These are phyloP conservation scores for Mycena latifolia DNA, from an alignment of 768 basidiomycete genomes.

Conservation along the genomic window DNA sequence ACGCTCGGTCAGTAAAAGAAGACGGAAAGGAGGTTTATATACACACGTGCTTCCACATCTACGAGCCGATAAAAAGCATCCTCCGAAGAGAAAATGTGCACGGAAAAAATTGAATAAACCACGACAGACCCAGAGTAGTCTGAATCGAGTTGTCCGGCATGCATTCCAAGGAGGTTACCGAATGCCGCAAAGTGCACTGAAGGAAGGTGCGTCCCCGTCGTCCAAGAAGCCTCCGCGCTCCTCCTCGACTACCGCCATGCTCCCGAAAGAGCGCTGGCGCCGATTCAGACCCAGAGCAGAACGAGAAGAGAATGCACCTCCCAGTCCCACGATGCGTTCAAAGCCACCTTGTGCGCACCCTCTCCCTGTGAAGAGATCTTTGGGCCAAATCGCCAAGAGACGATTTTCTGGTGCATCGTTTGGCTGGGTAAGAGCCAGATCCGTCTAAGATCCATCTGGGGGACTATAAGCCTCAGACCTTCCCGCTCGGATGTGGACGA, in stretches of 20 bases:
- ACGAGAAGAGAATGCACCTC: background rate
- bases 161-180: background rate
- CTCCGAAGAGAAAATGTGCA: conserved; percentile 3
- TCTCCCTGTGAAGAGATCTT: conserved; percentile 21
- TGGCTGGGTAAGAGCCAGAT: conserved; percentile 23
- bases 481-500: conserved; percentile 19
- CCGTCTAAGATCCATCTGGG: conserved; percentile 11
- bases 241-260: no score
- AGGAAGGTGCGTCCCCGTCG: conserved; percentile 6
- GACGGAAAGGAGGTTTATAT: no score
- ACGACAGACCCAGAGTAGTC: conserved; percentile 23
- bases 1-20: no score
- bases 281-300: background rate
- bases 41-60: no score
- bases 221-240: no score
- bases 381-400: conserved; percentile 14
- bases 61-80: background rate
- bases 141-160: conserved; percentile 11
- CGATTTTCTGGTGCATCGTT: conserved; percentile 18
- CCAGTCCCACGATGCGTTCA: background rate
- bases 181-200: conserved; percentile 17
- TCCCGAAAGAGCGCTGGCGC: background rate
- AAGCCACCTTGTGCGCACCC: conserved; percentile 14
- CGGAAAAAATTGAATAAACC: conserved; percentile 8
- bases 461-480: conserved; percentile 23